Base-by-base conservation (phyloP, 2,329 filamentous ascomycete species). In the Ophiosphaerella korrae region DNA sequence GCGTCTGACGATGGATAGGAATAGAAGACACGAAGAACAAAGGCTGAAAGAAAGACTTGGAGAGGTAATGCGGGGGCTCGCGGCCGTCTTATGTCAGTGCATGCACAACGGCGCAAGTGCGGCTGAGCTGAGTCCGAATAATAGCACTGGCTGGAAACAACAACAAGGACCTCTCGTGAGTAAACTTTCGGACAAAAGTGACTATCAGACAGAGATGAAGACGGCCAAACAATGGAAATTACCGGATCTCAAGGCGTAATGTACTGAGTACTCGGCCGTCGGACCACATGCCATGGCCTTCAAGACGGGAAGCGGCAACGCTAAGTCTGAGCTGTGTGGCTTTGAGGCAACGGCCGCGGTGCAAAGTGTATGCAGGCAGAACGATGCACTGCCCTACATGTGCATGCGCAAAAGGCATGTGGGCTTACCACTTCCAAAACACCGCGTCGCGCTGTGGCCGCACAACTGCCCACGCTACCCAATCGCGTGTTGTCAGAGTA, bases 251-350 rank as follows among this genome's bases (percentile, higher is more conserved):
- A 37, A 37, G 29, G n/a, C 13, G 5, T 23, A 31, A 18, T 32
- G 13, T 21, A 26, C 21, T 21, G 13, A n/a, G n/a, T 35, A 12
- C 23, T 41, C 29, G 46, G 51, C 41, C 40, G 39, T 38, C 24
- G 23, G 43, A 26, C 37, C 42, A 39, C 50, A 48, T 55, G 47
- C 51, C 51, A 54, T 52, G 50, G 36, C 47, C 14, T 34, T 44
- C 43, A 48, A 50, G 46, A 48, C 53, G 53, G 58, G 52, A 59
- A 49, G 48, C 53, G 56, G 56, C 55, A 53, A 32, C 47, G 37
- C 56, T 56, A 56, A 45, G 40, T 46, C 50, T 48, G 52, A 42
- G 42, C 46, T 46, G 21, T 37, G 41, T 49, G 46, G 51, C 42
- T 44, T 39, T 39, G 44, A 29, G 26, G 26, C 26, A 29, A 9